Percentiles rank a stretch among this genome's conserved stretches.
Conservation (phyloP, 192 early-diverging fungal genomes). For the Coemansia sp. region DNA sequence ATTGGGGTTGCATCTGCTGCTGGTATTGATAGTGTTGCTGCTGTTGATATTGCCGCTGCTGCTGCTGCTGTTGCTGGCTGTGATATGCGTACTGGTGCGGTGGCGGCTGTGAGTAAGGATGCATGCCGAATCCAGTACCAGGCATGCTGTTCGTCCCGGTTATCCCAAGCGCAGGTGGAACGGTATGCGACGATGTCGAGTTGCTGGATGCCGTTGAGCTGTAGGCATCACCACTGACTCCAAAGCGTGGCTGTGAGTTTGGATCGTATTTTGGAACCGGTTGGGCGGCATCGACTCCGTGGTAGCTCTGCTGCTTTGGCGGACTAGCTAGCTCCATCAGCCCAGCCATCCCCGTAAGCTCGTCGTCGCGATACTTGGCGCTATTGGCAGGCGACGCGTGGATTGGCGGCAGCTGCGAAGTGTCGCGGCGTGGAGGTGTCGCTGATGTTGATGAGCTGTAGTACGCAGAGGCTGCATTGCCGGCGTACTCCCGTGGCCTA, state of each 20-base stretch:
- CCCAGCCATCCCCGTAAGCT: slow-evolving; percentile 52
- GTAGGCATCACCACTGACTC: slow-evolving; percentile 14
- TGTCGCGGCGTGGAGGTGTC: slow-evolving; percentile 31
- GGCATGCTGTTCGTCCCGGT: slow-evolving; percentile 5
- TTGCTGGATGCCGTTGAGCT: slow-evolving; percentile 46
- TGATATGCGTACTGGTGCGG: slow-evolving; percentile 5
- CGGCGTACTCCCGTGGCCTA: slow-evolving; percentile 1
- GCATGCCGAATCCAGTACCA: not conserved
- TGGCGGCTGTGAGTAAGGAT: not conserved
- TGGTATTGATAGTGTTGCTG: slow-evolving; percentile 18
- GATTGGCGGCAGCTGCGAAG: slow-evolving; percentile 35
- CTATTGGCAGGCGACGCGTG: slow-evolving; percentile 10
- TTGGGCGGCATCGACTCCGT: slow-evolving; percentile 22
- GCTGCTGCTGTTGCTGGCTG: slow-evolving; percentile 15
- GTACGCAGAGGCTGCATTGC: not conserved
- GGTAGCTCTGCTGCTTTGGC: slow-evolving; percentile 16
- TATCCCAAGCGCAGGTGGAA: slow-evolving; percentile 27
- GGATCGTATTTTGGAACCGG: slow-evolving; percentile 4
- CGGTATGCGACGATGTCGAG: slow-evolving; percentile 35
- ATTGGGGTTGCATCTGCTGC: slow-evolving; percentile 24
- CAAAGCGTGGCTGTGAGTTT: slow-evolving; percentile 14
- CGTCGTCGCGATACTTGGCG: slow-evolving; percentile 46
- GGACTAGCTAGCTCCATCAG: slow-evolving; percentile 54
- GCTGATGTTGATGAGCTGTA: slow-evolving; percentile 18
- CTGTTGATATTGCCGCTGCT: slow-evolving; percentile 4